Evolutionary conservation across 2,329 filamentous ascomycete genomes (phyloP), one percentile per base, ranked within the genome.

Genomic region (Penicillium sp.): DNA sequence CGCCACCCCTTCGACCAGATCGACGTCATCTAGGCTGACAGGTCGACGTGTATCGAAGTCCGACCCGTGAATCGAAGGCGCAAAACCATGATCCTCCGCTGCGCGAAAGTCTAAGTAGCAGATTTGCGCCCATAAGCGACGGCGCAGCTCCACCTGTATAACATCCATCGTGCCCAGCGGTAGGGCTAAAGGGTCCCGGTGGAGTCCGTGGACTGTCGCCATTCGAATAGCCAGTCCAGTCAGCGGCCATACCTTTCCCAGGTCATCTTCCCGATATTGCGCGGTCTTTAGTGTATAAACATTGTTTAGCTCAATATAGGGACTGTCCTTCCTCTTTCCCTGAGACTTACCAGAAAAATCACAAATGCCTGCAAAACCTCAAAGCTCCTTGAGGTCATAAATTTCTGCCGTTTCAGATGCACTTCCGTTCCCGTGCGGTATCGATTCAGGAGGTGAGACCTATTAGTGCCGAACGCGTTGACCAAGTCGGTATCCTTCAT

Each of bases 31-130:
- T 1, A 45, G 12, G 10, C 42, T 45, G 12, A 45, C 0, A 1
- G 42, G 42, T 32, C n/a, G 42, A 45, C 42, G 7, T 1, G 42
- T 45, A 45, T 45, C 42, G 12, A 45, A 45, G 12, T 45, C 42
- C 12, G 42, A 31, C 27, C 10, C 42, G 1, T 45, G 42, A 21
- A 45, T 45, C 6, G 42, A 45, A 15, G 42, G 42, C 4, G 42
- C 27, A 45, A 45, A 21, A 12, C 42, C 42, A 21, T 45, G 42
- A 45, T 45, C 42, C 6, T 32, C 42, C 2, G 42, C 16, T 7
- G 42, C 6, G 6, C 42, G 42, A 7, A 45, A 45, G 32, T 45
- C 42, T 2, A 45, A 32, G 42, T 45, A 32, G 1, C 42, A 32
- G 1, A 45, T 45, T 10, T 45, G 42, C 27, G 42, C 42, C 42